Conservation (phyloP, 306 rosid species). For the Dalbergia cochinchinensis region DNA sequence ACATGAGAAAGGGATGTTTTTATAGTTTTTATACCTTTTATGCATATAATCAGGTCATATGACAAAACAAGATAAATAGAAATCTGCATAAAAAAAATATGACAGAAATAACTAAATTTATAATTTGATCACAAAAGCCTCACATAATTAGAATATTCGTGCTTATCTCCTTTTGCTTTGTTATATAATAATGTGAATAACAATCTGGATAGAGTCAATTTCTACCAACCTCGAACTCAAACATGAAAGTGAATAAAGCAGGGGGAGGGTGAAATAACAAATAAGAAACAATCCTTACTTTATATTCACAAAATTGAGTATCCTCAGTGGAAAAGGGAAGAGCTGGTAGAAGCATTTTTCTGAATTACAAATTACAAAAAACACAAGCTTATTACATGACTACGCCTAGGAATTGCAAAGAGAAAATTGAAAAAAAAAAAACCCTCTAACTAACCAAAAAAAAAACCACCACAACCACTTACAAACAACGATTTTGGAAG, state of each 20-base stretch:
- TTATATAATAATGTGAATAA: no score
- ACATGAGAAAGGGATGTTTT: no score
- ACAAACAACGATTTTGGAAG: background rate
- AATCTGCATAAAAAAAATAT: no score
- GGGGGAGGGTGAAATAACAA: background rate
- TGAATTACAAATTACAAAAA: conserved; percentile 55
- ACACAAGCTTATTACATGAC: conserved; percentile 70
- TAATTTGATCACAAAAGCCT: no score
- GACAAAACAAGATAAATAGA: no score
- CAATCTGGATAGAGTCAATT: no score
- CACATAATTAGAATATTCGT: no score
- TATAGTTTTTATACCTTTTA: no score
- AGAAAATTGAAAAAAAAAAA: conserved; percentile 50
- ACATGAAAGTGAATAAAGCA: background rate
- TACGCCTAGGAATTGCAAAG: conserved; percentile 57
- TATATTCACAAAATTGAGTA: conserved; percentile 58
- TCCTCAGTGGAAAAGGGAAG: conserved; percentile 39
- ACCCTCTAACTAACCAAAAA: conserved; percentile 40
- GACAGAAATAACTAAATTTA: no score
- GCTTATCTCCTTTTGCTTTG: no score
- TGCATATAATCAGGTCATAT: no score
- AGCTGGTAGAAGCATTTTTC: conserved; percentile 54
- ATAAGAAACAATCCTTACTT: conserved; percentile 40
- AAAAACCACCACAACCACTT: background rate
- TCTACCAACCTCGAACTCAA: no score